Conservation (phyloP, 345 rosid species). For the Viola odorata region DNA sequence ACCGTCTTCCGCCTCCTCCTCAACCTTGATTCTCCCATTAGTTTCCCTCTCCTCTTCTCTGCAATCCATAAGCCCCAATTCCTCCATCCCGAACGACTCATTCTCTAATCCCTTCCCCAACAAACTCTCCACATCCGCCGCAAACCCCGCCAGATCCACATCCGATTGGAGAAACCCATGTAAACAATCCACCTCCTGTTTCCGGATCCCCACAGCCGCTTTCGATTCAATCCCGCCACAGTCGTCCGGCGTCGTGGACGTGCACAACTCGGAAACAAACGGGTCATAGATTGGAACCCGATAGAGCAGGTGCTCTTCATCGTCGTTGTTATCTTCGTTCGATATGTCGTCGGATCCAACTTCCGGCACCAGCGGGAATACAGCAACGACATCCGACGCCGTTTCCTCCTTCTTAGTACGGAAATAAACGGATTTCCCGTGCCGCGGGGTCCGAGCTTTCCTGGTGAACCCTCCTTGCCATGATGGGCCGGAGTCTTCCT, state of each 20-base stretch:
- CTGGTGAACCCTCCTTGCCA: constrained; percentile 82
- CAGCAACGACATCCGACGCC: constrained; percentile 10
- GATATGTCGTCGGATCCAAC: constrained; percentile 53
- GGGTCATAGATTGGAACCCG: constrained; percentile 83
- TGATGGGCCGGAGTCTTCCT: constrained; percentile 27
- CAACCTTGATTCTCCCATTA: constrained; percentile 36
- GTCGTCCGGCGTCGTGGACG: constrained; percentile 15
- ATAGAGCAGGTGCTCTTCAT: constrained; percentile 67
- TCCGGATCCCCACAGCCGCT: background rate
- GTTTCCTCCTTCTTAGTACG: constrained; percentile 7
- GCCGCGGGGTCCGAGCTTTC: constrained; percentile 81
- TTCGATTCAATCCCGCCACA: constrained; percentile 18
- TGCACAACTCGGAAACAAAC: constrained; percentile 41
- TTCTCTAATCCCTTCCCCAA: constrained; percentile 68
- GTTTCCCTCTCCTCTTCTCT: constrained; percentile 20
- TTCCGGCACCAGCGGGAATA: constrained; percentile 63
- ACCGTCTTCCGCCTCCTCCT: constrained; percentile 30
- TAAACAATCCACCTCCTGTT: constrained; percentile 20
- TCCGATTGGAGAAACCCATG: constrained; percentile 68
- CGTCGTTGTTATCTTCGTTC: constrained; percentile 48
- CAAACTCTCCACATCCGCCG: constrained; percentile 81
- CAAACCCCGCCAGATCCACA: constrained; percentile 78
- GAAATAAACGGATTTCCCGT: constrained; percentile 20
- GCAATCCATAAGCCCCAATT: constrained; percentile 47
- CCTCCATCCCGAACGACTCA: constrained; percentile 68